These are phyloP conservation scores for Heterobasidion annosum DNA, from an alignment of 1,284 basidiomycete species.

Conservation along the genomic window DNA sequence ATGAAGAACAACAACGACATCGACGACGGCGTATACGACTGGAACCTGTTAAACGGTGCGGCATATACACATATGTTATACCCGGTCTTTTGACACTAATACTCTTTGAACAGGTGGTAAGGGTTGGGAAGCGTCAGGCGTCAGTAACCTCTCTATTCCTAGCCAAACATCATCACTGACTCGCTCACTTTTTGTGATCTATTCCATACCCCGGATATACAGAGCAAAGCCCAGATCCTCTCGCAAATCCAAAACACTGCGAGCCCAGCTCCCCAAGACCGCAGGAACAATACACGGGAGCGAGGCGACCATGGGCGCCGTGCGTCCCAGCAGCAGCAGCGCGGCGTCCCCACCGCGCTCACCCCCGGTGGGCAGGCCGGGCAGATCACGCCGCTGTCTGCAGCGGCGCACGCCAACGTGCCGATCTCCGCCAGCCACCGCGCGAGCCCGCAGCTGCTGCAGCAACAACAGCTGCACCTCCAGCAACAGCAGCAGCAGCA, in stretches of 20 bases:
- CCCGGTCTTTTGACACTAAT: background rate
- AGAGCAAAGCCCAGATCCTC: slow-evolving; percentile 49
- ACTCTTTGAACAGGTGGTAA: slow-evolving; percentile 55
- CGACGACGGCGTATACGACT: slow-evolving; percentile 87
- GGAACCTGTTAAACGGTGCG: slow-evolving; percentile 76
- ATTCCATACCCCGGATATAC: too few species aligned
- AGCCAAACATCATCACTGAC: too few species aligned
- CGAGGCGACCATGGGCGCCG: slow-evolving; percentile 45
- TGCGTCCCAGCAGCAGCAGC: slow-evolving; percentile 54
- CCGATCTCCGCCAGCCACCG: slow-evolving; percentile 44
- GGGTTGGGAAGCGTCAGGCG: slow-evolving; percentile 87
- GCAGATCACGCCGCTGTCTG: slow-evolving; percentile 56
- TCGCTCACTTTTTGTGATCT: too few species aligned
- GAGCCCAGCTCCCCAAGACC: slow-evolving; percentile 34
- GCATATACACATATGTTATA: slow-evolving; percentile 1
- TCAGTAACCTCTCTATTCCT: slow-evolving; percentile 27
- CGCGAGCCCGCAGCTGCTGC: slow-evolving; percentile 17
- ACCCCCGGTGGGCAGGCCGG: slow-evolving; percentile 43
- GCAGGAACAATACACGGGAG: slow-evolving; percentile 38
- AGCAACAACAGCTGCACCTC: too few species aligned
- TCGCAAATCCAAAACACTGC: slow-evolving; percentile 51
- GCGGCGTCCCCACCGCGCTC: slow-evolving; percentile 46
- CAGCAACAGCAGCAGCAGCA: background rate
- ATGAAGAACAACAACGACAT: slow-evolving; percentile 82
- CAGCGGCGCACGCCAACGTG: slow-evolving; percentile 65